A percentile compares a stretch with the other conserved stretches of the same genome.
phyloP scores from a whole-genome alignment of 164 flowering plant genomes.

The Dillenia suffruticosa region DNA sequence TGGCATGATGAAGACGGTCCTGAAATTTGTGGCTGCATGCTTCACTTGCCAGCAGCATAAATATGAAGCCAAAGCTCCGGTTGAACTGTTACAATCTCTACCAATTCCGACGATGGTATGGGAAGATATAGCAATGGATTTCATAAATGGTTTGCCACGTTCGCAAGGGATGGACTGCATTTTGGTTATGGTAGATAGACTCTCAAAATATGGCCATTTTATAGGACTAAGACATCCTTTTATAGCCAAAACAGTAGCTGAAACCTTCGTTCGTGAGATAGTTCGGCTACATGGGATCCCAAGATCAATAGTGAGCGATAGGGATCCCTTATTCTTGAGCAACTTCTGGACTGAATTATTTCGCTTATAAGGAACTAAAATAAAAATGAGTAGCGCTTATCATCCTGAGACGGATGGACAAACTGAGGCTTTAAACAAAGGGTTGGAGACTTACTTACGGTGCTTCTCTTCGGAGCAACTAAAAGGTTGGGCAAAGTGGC shows the following conservation, averaged over 20 bases:
- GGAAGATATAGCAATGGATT: conserved; percentile 13
- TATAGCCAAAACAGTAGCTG: no score
- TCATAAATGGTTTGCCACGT: conserved; percentile 3
- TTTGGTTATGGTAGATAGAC: conserved; percentile 1
- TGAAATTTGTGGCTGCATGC: neutral
- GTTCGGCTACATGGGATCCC: no score
- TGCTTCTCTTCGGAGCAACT: no score
- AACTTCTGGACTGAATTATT: no score
- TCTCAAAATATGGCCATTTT: conserved; percentile 9
- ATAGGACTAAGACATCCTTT: neutral
- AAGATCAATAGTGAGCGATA: no score
- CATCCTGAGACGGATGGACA: no score
- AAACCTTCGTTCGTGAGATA: rapidly evolving
- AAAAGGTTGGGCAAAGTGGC: no score
- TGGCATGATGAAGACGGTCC: neutral
- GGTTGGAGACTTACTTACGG: no score
- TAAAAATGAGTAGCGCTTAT: no score
- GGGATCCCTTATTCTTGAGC: no score
- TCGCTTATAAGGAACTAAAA: no score
- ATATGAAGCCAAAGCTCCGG: neutral
- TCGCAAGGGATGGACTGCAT: neutral
- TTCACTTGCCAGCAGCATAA: conserved; percentile 2
- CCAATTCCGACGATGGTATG: conserved; percentile 7
- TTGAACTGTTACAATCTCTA: conserved; percentile 8
- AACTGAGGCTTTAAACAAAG: no score